Evolutionary conservation across 768 basidiomycete species (phyloP), one percentile per base, ranked within the genome.

Genomic region (Gelatoporia subvermispora): DNA sequence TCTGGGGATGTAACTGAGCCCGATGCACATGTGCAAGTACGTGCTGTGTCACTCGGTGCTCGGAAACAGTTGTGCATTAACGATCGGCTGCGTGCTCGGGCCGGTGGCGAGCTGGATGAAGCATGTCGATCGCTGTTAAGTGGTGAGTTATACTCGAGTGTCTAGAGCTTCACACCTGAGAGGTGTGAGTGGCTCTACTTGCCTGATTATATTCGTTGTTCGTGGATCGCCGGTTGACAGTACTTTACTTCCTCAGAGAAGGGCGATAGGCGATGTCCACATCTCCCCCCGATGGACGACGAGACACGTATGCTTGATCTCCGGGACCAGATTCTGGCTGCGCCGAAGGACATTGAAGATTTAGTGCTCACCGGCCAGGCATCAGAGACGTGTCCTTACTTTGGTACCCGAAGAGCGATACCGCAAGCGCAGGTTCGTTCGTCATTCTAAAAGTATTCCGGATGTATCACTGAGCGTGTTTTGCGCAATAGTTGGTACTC

Each of bases 61-160:
- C 79, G 96, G 38, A 91, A 85, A 60, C 92, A 95, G 55, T 75
- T 98, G 1, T 99, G 95, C 63, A 89, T 98, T 49, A 89, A 98
- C 58, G 89, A 92, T 22, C 74, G 80, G 34, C 73, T 96, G 18
- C 77, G 81, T 34, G 68, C 70, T 8, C 77, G 75, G 42, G 71
- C 70, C 44, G 28, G 28, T 7, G 74, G 73, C 9, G 90, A 95
- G 58, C 68, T 96, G 41, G 93, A 96, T 54, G 93, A 96, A 64
- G 82, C 77, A 35, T 96, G 93, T 63, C 75, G 93, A 42, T 90
- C 92, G 54, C 72, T 93, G 49, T 43, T 64, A 3, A 50, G 57
- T 10, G 62, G 62, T 61, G n/a, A 16, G 54, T 9, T 31, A 31
- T 43, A 11, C 31, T 25, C 24, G 21, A 4, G 9, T 23, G n/a